phyloP scores from a whole-genome alignment of 768 basidiomycete genomes.

The Boletus fagicola region DNA sequence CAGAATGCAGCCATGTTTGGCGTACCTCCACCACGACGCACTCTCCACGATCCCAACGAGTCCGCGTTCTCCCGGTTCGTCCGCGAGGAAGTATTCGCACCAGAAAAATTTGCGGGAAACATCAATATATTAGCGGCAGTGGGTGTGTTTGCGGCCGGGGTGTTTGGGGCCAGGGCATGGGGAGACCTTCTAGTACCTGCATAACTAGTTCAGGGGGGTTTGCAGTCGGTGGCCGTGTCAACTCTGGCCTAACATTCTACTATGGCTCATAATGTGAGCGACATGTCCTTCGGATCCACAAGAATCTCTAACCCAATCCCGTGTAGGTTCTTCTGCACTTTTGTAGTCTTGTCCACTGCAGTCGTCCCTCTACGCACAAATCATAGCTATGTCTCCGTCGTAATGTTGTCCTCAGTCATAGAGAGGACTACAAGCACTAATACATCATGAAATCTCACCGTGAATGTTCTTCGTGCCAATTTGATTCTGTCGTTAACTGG shows the following conservation, averaged over 20 bases:
- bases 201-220: slow-evolving; percentile 21
- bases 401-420: slow-evolving; percentile 21
- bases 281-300: background rate
- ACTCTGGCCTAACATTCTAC: background rate
- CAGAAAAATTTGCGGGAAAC: slow-evolving; percentile 75
- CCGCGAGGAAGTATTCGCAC: slow-evolving; percentile 65
- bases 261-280: slow-evolving; percentile 8
- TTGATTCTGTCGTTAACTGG: slow-evolving; percentile 7
- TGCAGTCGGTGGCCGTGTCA: background rate
- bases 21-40: slow-evolving; percentile 39
- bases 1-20: slow-evolving; percentile 54
- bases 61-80: slow-evolving; percentile 53
- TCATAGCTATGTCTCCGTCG: slow-evolving; percentile 18
- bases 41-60: slow-evolving; percentile 57
- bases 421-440: slow-evolving; percentile 16
- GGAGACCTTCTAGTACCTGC: slow-evolving; percentile 75
- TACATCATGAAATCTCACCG: slow-evolving; percentile 12
- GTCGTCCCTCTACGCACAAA: slow-evolving; percentile 12
- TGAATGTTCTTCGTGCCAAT: slow-evolving; percentile 14
- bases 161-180: slow-evolving; percentile 70
- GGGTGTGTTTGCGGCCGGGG: slow-evolving; percentile 66
- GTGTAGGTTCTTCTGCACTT: background rate
- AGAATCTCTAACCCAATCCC: background rate
- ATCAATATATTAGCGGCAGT: slow-evolving; percentile 65
- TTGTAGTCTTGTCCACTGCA: slow-evolving; percentile 6